Evolutionary conservation across 768 basidiomycete genomes (phyloP), one percentile per base, ranked within the genome.

Genomic region (Termitomyces sp.): DNA sequence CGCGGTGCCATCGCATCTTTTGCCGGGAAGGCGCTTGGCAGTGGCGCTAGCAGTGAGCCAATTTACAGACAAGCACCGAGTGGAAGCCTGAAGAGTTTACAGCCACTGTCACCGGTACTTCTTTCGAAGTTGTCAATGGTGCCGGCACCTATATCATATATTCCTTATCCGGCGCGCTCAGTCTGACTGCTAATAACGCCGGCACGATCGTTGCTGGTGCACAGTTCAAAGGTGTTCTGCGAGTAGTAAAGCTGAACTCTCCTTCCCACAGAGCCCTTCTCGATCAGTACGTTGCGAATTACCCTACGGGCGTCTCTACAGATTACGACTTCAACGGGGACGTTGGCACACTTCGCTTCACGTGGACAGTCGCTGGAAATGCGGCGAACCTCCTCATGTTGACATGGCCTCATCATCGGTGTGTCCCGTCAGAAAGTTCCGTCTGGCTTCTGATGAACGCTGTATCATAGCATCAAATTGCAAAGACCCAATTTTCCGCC

Each of bases 331-430:
- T 71, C 53, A 41, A 58, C 17, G 68, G 68, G 21, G 56, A 70
- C 44, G 61, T 53, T 2, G 65, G 67, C n/a, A 67, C 61, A 9
- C 62, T 71, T 45, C 62, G 59, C 41, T 71, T 71, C 60, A 70
- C 68, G 2, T 71, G 68, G 67, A 59, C 58, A 19, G 66, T 69
- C 8, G 56, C 57, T 24, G 70, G 70, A 21, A 66, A 60, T 45
- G 58, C 69, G 10, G 60, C 59, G 0, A 58, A 70, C 10, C 63
- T 70, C 37, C 61, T 71, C n/a, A 65, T 69, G 60, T 61, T 71
- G 28, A 69, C 69, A 34, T 71, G 66, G 65, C 69, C 70, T 14
- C 70, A 71, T 53, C 70, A 71, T 54, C 59, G 70, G 69, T 68
- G 42, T 32, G 63, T 60, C 6, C 11, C n/a, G 60, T 59, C 19